Evolutionary conservation across 2,329 filamentous ascomycete species (phyloP).

Genomic region (Venturia carpophila): DNA sequence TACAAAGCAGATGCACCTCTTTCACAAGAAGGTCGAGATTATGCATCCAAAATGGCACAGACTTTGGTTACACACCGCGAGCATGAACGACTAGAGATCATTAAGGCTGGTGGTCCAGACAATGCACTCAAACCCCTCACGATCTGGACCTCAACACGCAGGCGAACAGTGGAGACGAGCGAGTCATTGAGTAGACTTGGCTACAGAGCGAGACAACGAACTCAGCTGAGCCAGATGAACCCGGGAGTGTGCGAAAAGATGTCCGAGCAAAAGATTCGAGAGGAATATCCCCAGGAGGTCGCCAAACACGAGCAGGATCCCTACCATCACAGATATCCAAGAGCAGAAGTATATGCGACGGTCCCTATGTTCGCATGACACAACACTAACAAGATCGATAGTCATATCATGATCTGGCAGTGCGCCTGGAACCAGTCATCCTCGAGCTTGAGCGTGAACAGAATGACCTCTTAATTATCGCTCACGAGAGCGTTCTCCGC

Average conservation of each 20-base stretch:
- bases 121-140: constrained; percentile 70
- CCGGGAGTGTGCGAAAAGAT: constrained; percentile 94
- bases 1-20: constrained; percentile 87
- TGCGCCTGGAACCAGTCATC: constrained; percentile 94
- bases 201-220: constrained; percentile 81
- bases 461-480: constrained; percentile 95
- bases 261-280: constrained; percentile 71
- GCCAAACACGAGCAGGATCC: constrained; percentile 89
- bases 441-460: constrained; percentile 94
- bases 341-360: constrained; percentile 63
- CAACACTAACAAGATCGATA: constrained; percentile 33
- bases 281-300: constrained; percentile 82
- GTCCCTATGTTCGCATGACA: not conserved
- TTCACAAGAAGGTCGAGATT: constrained; percentile 70
- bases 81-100: constrained; percentile 63
- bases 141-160: constrained; percentile 90
- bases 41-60: constrained; percentile 71
- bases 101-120: constrained; percentile 59
- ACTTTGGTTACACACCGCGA: constrained; percentile 76
- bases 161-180: constrained; percentile 83
- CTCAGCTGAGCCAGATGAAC: constrained; percentile 95
- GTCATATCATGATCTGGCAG: constrained; percentile 98
- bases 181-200: constrained; percentile 70
- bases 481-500: constrained; percentile 93
- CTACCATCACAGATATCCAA: constrained; percentile 92